These are phyloP conservation scores for Elymus sibiricus DNA, from an alignment of 176 grass and related monocot species.

Conservation along the genomic window DNA sequence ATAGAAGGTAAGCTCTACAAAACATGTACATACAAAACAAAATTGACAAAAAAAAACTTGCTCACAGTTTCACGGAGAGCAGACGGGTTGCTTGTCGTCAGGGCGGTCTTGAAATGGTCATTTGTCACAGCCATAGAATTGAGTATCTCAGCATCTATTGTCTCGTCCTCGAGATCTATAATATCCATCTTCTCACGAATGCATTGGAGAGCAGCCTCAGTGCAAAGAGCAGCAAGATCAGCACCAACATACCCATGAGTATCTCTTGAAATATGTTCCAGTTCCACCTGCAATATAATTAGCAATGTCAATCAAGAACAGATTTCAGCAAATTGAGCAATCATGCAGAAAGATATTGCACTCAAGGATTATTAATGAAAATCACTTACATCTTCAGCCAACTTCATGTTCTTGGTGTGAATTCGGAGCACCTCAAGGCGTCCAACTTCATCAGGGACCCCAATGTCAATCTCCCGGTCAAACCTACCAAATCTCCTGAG, in stretches of 20 bases:
- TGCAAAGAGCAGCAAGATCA: conserved; percentile 87
- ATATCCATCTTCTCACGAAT: conserved; percentile 95
- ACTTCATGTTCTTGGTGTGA: conserved; percentile 94
- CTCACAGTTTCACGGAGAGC: conserved; percentile 87
- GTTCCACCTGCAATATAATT: conserved; percentile 59
- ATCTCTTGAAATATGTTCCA: conserved; percentile 67
- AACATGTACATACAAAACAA: not conserved
- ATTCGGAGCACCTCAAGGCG: conserved; percentile 82
- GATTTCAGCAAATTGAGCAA: not conserved
- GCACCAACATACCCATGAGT: conserved; percentile 89
- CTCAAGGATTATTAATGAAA: not conserved
- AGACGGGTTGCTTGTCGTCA: conserved; percentile 79
- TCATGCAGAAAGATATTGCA: not conserved
- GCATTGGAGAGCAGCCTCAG: conserved; percentile 87
- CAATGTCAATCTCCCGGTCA: conserved; percentile 86
- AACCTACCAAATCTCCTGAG: conserved; percentile 84
- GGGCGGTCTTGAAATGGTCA: conserved; percentile 93
- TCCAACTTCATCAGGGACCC: conserved; percentile 85
- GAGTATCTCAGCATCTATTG: conserved; percentile 90
- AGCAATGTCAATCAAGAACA: not conserved
- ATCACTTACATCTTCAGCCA: conserved; percentile 72
- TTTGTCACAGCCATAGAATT: conserved; percentile 90
- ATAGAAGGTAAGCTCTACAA: conserved; percentile 3
- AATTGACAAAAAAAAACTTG: not conserved
- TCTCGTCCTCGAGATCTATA: conserved; percentile 86